phyloP scores from a whole-genome alignment of 495 filamentous ascomycete species.

The Neohortaea acidophila region DNA sequence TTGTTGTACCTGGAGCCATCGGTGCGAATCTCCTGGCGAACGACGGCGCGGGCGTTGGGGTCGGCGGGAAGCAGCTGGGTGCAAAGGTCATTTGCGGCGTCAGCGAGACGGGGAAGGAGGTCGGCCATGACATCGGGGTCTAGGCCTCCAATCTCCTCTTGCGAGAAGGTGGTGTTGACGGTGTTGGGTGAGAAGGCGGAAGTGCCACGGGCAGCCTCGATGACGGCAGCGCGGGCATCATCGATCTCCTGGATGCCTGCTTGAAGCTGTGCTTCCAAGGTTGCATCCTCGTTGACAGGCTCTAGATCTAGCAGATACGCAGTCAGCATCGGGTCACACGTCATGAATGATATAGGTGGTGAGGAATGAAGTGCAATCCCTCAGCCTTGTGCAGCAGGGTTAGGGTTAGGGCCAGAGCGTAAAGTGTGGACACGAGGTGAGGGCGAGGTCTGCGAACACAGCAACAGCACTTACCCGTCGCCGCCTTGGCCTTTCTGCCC shows the following conservation, averaged over 20 bases:
- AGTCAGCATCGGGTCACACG: neutral
- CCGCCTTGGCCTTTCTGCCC: too few species aligned
- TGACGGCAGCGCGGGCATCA: neutral
- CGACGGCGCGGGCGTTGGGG: neutral
- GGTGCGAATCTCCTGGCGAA: constrained; percentile 9
- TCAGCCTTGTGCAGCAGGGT: too few species aligned
- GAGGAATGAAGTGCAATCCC: too few species aligned
- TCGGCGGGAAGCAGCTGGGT: constrained; percentile 10
- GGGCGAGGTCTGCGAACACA: too few species aligned
- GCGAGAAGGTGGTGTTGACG: constrained; percentile 26
- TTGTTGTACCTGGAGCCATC: constrained; percentile 6
- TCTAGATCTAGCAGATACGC: constrained; percentile 22
- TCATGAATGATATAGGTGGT: too few species aligned
- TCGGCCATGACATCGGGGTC: constrained; percentile 15
- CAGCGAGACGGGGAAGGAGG: constrained; percentile 6
- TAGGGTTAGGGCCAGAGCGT: too few species aligned
- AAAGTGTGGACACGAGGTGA: too few species aligned
- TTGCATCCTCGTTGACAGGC: constrained; percentile 23
- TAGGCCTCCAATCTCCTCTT: constrained; percentile 21
- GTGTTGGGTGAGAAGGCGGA: constrained; percentile 32
- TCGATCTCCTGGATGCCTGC: neutral
- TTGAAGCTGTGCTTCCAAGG: constrained; percentile 6
- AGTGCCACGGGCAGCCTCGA: constrained; percentile 3
- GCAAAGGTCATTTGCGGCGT: constrained; percentile 4
- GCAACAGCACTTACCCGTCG: too few species aligned